Evolutionary conservation across 345 rosid genomes (phyloP).

Genomic region (Luvunga scandens): DNA sequence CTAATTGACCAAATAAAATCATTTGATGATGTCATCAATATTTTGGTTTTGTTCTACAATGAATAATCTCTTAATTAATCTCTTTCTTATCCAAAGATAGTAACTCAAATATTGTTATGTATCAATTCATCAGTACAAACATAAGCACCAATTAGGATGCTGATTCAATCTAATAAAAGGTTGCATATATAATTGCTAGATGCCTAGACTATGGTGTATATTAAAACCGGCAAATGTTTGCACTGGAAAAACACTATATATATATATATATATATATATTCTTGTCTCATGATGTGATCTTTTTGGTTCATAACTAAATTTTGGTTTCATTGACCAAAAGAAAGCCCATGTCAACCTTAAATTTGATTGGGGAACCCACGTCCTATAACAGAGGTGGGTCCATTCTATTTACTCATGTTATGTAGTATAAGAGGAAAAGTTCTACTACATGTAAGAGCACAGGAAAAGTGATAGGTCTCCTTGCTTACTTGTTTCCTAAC

Average conservation of each 20-base stretch:
- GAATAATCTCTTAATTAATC: not conserved
- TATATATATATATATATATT: not conserved
- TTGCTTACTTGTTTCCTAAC: constrained; percentile 85
- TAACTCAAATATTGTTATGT: no score
- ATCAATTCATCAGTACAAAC: no score
- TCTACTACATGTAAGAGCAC: no score
- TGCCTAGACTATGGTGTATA: no score
- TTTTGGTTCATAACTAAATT: not conserved
- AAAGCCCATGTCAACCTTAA: not conserved
- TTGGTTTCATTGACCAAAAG: not conserved
- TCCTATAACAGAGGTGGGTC: not conserved
- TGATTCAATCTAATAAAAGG: no score
- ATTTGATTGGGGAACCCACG: not conserved
- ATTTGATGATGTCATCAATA: not conserved
- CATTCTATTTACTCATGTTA: no score
- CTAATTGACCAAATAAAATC: constrained; percentile 27
- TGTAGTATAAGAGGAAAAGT: not conserved
- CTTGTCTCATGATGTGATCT: not conserved
- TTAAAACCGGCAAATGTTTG: no score
- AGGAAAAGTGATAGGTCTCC: not conserved
- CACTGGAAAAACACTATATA: not conserved
- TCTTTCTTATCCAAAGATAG: no score
- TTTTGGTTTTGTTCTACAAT: not conserved
- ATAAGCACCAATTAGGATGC: no score
- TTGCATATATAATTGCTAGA: no score